A percentile compares a stretch with the other conserved stretches of the same genome.
Evolutionary conservation across 441 rosid species (phyloP).

Genomic region (Omphalea diandra): DNA sequence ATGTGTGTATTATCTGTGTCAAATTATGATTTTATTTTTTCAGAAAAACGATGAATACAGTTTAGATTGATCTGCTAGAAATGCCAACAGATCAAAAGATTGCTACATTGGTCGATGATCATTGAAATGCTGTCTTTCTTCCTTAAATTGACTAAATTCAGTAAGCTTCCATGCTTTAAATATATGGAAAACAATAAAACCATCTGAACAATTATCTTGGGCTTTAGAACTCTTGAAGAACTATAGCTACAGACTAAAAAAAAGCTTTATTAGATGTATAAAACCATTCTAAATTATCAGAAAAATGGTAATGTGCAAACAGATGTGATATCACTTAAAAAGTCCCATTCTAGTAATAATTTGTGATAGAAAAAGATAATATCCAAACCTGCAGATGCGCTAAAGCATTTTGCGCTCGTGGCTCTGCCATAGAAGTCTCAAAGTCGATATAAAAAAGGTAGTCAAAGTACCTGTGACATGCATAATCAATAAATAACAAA

Average conservation of each 20-base stretch:
- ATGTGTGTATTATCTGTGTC: not conserved
- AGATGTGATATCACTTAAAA: not conserved
- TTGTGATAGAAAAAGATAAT: not conserved
- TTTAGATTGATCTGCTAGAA: not conserved
- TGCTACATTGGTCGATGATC: not conserved
- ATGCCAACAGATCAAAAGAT: not conserved
- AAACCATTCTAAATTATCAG: not conserved
- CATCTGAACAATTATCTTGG: not conserved
- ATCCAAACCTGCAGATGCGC: conserved; percentile 56
- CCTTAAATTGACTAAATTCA: not conserved
- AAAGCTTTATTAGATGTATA: not conserved
- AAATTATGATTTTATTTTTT: not conserved
- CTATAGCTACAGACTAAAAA: not conserved
- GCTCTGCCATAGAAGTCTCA: conserved; percentile 74
- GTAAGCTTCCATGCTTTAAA: not conserved
- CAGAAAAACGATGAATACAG: not conserved
- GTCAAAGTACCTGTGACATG: conserved; percentile 54
- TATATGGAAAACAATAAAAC: not conserved
- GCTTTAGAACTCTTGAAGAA: not conserved
- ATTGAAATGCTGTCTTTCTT: not conserved
- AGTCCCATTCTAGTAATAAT: not conserved
- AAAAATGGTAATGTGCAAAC: not conserved
- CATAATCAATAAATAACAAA: conserved; percentile 12
- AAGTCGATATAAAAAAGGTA: conserved; percentile 64
- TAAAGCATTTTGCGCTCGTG: conserved; percentile 57